Evolutionary conservation across 2,329 filamentous ascomycete species (phyloP).

Genomic region (Aspergillus vadensis): DNA sequence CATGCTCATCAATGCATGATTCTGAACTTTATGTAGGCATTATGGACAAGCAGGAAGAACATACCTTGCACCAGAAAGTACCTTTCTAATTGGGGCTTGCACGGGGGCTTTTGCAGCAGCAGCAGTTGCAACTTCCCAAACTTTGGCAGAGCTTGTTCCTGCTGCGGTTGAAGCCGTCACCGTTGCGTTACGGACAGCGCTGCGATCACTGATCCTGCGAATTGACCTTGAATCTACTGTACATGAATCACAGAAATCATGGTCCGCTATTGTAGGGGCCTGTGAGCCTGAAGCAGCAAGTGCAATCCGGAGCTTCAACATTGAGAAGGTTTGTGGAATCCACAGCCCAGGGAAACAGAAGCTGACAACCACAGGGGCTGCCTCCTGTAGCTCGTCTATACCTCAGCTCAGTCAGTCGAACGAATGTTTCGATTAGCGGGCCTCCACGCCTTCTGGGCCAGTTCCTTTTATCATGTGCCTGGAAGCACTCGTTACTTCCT

Average conservation of each 20-base stretch:
- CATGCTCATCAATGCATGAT: background rate
- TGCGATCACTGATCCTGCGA: constrained; percentile 1
- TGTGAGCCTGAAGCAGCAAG: background rate
- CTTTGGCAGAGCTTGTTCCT: constrained; percentile 7
- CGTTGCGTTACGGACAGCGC: constrained; percentile 4
- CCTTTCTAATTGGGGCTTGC: constrained; percentile 10
- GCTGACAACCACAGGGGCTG: background rate
- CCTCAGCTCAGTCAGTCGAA: constrained; percentile 10
- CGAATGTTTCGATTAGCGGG: constrained; percentile 8
- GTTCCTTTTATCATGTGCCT: constrained; percentile 2
- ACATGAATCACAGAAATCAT: background rate
- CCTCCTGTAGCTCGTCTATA: constrained; percentile 5
- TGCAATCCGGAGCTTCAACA: constrained; percentile 2
- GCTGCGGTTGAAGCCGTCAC: constrained; percentile 6
- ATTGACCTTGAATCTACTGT: background rate
- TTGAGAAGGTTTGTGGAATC: background rate
- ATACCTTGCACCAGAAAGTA: background rate
- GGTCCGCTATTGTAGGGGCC: constrained; percentile 1
- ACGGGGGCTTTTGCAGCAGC: constrained; percentile 9
- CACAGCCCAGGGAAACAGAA: background rate
- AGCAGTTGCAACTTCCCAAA: constrained; percentile 3
- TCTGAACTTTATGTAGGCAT: background rate
- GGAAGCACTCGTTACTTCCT: constrained; percentile 9
- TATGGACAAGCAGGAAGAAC: constrained; percentile 1
- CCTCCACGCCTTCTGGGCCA: background rate